Conservation (phyloP, 1,139 yeast genomes). For the Blastobotrys raffinosifermentans region DNA sequence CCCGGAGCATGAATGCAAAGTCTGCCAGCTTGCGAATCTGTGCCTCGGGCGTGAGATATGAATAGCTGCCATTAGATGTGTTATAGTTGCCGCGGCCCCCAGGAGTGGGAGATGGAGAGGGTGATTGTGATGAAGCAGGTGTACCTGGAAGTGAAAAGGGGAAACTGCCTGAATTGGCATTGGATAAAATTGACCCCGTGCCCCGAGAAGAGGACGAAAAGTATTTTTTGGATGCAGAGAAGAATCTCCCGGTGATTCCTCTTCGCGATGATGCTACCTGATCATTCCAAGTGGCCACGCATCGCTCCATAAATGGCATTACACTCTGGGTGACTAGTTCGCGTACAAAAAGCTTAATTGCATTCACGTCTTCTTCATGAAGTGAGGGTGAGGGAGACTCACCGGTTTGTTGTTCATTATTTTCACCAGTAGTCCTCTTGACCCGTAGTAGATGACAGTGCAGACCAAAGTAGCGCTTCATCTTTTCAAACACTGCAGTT, state of each 20-base stretch:
- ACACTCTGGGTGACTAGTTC: conserved; percentile 54
- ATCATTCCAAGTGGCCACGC: conserved; percentile 75
- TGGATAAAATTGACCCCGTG: conserved; percentile 21
- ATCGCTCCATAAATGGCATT: conserved; percentile 73
- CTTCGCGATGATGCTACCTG: conserved; percentile 61
- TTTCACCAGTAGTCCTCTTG: conserved; percentile 12
- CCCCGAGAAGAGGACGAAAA: conserved; percentile 36
- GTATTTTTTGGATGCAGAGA: conserved; percentile 60
- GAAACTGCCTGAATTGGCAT: conserved; percentile 23
- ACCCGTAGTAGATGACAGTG: conserved; percentile 33
- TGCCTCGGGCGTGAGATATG: conserved; percentile 64
- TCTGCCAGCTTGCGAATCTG: conserved; percentile 79
- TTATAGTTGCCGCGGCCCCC: conserved; percentile 33
- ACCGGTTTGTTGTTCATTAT: conserved; percentile 3
- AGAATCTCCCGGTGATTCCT: conserved; percentile 67
- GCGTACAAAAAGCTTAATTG: conserved; percentile 41
- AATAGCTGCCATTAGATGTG: conserved; percentile 47
- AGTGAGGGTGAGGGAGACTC: conserved; percentile 3
- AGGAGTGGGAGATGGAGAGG: conserved; percentile 25
- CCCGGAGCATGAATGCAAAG: conserved; percentile 84
- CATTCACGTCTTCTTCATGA: conserved; percentile 36
- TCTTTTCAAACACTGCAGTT: conserved; percentile 29
- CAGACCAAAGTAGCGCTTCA: conserved; percentile 33
- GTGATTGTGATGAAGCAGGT: conserved; percentile 15
- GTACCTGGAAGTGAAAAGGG: conserved; percentile 29